Evolutionary conservation across 768 basidiomycete species (phyloP).

Genomic region (Rhizopogon salebrosus): DNA sequence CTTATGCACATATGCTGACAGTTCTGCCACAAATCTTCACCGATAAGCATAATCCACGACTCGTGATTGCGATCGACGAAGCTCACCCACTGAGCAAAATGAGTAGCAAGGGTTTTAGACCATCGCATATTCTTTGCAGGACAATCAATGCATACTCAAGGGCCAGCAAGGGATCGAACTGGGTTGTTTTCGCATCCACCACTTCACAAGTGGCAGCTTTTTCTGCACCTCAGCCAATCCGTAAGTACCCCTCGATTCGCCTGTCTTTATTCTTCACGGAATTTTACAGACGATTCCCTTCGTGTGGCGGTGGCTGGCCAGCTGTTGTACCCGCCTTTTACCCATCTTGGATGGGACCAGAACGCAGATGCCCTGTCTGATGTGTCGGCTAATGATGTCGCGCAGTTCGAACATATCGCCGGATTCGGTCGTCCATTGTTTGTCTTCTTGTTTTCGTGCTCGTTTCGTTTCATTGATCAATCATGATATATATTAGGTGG

Average conservation of each 20-base stretch:
- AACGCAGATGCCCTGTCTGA: background rate
- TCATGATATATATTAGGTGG: background rate
- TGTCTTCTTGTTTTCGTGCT: background rate
- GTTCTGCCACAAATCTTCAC: background rate
- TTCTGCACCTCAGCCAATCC: background rate
- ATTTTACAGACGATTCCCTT: background rate
- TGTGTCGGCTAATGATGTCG: background rate
- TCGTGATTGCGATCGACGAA: background rate
- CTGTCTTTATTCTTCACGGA: background rate
- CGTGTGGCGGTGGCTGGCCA: background rate
- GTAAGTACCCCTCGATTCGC: background rate
- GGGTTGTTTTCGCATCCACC: conserved; percentile 4
- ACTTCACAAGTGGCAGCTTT: background rate
- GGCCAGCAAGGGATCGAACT: background rate
- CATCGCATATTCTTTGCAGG: background rate
- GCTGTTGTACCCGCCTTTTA: conserved; percentile 1
- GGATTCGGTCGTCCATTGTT: background rate
- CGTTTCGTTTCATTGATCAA: background rate
- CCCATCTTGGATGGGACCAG: conserved; percentile 7
- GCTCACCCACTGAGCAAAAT: background rate
- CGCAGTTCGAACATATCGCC: background rate
- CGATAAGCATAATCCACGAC: background rate
- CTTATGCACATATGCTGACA: background rate
- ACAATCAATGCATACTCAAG: background rate
- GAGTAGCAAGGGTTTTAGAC: background rate